Percentiles rank a stretch among this genome's conserved stretches.
These are phyloP conservation scores for Amphibolis antarctica DNA, from an alignment of 106 monocot genomes.

Conservation along the genomic window DNA sequence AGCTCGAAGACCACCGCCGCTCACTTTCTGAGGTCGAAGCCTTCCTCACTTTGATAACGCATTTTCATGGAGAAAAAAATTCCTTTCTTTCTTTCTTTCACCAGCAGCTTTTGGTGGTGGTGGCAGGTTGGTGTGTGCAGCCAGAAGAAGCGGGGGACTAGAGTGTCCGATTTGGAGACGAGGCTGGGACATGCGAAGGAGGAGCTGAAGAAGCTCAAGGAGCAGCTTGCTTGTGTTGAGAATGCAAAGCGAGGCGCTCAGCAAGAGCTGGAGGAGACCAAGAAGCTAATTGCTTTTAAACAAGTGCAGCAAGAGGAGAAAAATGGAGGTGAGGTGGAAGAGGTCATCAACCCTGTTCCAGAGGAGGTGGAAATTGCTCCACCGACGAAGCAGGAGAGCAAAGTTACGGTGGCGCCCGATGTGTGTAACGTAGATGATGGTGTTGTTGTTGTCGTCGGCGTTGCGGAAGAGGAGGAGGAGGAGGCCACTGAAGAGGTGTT, in stretches of 20 bases:
- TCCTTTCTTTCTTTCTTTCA: neutral
- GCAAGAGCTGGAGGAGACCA: constrained; percentile 37
- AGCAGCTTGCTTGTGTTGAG: constrained; percentile 55
- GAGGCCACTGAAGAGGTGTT: neutral
- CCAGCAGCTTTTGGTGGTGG: neutral
- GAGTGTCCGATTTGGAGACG: constrained; percentile 53
- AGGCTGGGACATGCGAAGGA: constrained; percentile 57
- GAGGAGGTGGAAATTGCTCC: constrained; percentile 1
- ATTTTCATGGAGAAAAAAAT: neutral
- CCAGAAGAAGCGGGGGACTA: constrained; percentile 47
- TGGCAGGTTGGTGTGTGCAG: neutral
- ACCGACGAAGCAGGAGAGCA: neutral
- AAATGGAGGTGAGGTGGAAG: neutral
- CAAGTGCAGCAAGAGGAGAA: neutral
- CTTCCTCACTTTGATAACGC: neutral
- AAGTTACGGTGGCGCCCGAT: no score
- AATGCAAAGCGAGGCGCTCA: constrained; percentile 38
- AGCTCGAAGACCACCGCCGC: constrained; percentile 33
- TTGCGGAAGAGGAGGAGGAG: neutral
- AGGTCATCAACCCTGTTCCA: constrained; percentile 1
- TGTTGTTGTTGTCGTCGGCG: neutral
- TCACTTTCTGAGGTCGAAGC: constrained; percentile 43
- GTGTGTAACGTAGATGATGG: neutral
- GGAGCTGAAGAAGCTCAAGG: constrained; percentile 66
- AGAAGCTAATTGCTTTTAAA: constrained; percentile 24